Evolutionary conservation across 163 green algal genomes (phyloP).

Genomic region (Volvox carteri): DNA sequence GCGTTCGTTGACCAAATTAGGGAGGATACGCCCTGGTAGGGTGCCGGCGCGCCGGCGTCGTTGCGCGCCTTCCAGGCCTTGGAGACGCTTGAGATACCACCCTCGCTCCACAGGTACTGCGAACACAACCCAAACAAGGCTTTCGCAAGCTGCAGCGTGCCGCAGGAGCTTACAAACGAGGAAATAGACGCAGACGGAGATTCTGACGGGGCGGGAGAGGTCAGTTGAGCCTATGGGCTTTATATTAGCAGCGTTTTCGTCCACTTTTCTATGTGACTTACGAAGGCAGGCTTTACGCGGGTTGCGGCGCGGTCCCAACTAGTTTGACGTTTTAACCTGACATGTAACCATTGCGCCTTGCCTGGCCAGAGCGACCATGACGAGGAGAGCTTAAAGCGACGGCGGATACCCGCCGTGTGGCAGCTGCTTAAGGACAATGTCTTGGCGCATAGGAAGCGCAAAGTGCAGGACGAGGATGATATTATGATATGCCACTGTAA

Average conservation of each 20-base stretch:
- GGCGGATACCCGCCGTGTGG: slow-evolving; percentile 84
- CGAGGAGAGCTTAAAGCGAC: slow-evolving; percentile 48
- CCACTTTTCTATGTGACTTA: too few species aligned
- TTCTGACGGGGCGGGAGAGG: slow-evolving; percentile 41
- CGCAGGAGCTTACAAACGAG: slow-evolving; percentile 90
- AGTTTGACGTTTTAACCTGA: slow-evolving; percentile 1
- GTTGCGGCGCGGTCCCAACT: too few species aligned
- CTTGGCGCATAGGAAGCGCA: slow-evolving; percentile 86
- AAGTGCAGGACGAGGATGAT: slow-evolving; percentile 91
- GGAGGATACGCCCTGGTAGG: slow-evolving; percentile 80
- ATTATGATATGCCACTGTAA: slow-evolving; percentile 97
- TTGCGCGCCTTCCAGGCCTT: slow-evolving; percentile 35
- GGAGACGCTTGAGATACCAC: neutral
- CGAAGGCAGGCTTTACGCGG: too few species aligned
- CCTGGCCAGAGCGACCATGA: slow-evolving; percentile 54
- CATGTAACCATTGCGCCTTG: slow-evolving; percentile 1
- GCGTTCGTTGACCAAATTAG: slow-evolving; percentile 57
- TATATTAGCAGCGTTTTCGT: too few species aligned
- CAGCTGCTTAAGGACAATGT: slow-evolving; percentile 89
- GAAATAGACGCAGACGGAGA: slow-evolving; percentile 83
- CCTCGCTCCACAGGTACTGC: slow-evolving; percentile 80
- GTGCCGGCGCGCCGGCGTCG: slow-evolving; percentile 10
- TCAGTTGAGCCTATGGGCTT: neutral
- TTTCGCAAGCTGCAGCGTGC: slow-evolving; percentile 81
- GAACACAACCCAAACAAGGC: slow-evolving; percentile 81